These are phyloP conservation scores for Solanum chacoense DNA, from an alignment of 305 asterid genomes.

Conservation along the genomic window DNA sequence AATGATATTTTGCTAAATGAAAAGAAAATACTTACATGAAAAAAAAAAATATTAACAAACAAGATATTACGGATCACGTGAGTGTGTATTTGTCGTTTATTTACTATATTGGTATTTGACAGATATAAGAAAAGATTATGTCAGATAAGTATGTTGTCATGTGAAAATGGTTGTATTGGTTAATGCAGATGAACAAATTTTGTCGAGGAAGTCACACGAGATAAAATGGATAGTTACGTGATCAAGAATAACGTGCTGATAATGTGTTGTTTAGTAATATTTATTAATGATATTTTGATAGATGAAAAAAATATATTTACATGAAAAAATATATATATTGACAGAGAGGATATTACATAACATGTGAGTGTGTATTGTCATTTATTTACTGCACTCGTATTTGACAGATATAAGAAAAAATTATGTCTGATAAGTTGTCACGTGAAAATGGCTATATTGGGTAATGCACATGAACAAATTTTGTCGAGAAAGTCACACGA, in stretches of 20 bases:
- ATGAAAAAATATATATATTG: not conserved
- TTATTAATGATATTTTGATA: not conserved
- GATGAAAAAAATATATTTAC: not conserved
- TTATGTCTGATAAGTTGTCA: not conserved
- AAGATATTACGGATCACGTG: too few relatives aligned
- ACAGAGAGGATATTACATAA: not conserved
- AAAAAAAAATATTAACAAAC: not conserved
- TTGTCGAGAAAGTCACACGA: not conserved
- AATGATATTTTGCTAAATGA: not conserved
- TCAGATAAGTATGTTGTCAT: not conserved
- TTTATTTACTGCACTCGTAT: too few relatives aligned
- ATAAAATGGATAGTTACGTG: not conserved
- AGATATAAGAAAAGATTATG: too few relatives aligned
- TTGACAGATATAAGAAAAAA: too few relatives aligned
- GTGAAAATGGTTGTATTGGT: not conserved
- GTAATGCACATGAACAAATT: rapidly evolving
- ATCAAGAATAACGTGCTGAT: not conserved
- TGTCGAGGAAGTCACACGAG: not conserved
- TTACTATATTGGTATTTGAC: too few relatives aligned
- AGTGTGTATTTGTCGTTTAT: not conserved
- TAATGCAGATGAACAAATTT: not conserved
- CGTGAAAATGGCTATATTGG: not conserved
- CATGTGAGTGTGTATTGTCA: not conserved
- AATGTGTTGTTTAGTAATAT: not conserved
- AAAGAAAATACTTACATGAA: not conserved